phyloP scores from a whole-genome alignment of 1,284 basidiomycete species.

The Puccinia hordei region DNA sequence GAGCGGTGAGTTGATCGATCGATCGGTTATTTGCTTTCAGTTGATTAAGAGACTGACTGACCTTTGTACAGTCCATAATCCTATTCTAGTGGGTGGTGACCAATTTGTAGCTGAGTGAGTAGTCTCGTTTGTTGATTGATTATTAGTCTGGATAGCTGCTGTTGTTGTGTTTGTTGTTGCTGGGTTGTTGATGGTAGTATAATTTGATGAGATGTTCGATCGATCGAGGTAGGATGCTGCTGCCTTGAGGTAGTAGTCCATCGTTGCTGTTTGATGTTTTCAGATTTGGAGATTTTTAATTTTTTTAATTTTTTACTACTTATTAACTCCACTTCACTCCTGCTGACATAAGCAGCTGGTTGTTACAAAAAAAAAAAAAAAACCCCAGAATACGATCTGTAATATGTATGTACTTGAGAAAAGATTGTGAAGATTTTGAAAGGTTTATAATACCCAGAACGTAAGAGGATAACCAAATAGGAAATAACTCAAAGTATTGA shows the following conservation, averaged over 20 bases:
- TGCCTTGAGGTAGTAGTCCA: constrained; percentile 44
- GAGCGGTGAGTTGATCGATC: neutral
- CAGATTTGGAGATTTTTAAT: no score
- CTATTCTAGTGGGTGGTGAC: constrained; percentile 24
- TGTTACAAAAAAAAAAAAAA: no score
- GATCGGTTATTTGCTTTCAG: neutral
- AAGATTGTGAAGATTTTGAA: no score
- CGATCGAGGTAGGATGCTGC: constrained; percentile 50
- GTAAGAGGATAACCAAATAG: no score
- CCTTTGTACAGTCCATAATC: constrained; percentile 42
- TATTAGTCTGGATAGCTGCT: neutral
- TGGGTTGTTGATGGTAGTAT: constrained; percentile 23
- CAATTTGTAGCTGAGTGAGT: constrained; percentile 26
- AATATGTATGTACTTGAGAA: no score
- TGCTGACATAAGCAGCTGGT: neutral
- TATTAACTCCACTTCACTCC: neutral
- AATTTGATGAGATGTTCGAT: constrained; percentile 41
- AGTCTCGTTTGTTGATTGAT: neutral
- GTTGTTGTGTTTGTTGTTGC: neutral
- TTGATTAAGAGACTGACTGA: constrained; percentile 3
- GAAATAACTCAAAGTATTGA: no score
- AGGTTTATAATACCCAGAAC: no score
- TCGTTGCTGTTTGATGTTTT: neutral
- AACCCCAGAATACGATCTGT: no score
- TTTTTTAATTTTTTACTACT: no score